Conservation (phyloP, 1,284 basidiomycete species). For the Xanthoconium separans region DNA sequence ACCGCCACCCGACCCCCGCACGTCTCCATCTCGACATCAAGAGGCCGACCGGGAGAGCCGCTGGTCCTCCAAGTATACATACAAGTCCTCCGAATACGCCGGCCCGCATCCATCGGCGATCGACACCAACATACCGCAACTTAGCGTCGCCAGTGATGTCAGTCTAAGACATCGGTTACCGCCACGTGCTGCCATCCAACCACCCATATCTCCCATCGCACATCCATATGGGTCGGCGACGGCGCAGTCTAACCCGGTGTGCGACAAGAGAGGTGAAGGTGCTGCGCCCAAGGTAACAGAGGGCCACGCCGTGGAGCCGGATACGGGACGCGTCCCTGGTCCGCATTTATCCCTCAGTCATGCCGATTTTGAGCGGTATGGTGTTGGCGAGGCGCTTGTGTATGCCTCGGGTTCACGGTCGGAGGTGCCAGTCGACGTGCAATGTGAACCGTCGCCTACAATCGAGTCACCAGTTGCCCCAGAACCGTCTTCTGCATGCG, state of each 20-base stretch:
- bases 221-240: constrained; percentile 26
- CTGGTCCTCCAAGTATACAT: constrained; percentile 12
- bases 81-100: constrained; percentile 43
- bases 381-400: constrained; percentile 48
- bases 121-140: constrained; percentile 22
- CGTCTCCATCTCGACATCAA: constrained; percentile 36
- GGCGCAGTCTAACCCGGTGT: not conserved
- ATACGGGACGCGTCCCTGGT: not conserved
- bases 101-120: constrained; percentile 43
- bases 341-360: constrained; percentile 36
- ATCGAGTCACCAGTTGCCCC: not conserved
- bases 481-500: constrained; percentile 1
- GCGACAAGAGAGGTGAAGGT: not conserved
- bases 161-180: constrained; percentile 51
- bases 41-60: constrained; percentile 9
- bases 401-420: constrained; percentile 31
- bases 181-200: constrained; percentile 37
- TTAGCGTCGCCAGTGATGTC: constrained; percentile 34
- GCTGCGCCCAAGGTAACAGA: not conserved
- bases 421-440: not conserved
- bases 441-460: not conserved
- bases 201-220: constrained; percentile 17
- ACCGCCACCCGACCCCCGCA: constrained; percentile 41
- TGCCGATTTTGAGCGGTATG: constrained; percentile 37
- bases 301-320: not conserved